Evolutionary conservation across 805 yeast genomes (phyloP).

Genomic region (Saccharomyces mikatae): DNA sequence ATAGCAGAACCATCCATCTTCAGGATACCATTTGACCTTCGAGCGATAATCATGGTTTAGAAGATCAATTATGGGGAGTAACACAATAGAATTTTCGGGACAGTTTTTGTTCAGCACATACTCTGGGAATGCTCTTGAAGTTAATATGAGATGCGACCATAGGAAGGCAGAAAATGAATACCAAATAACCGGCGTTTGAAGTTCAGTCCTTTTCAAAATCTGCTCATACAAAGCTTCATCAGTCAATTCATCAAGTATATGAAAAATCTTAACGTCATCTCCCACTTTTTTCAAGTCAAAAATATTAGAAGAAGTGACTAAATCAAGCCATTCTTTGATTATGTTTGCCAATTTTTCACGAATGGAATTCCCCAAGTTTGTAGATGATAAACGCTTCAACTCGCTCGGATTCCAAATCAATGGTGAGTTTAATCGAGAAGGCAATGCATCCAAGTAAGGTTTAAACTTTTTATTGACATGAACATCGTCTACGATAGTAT

Average conservation of each 20-base stretch:
- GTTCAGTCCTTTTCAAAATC: slow-evolving; percentile 12
- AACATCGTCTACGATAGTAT: slow-evolving; percentile 5
- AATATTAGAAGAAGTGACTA: background rate
- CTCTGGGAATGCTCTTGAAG: slow-evolving; percentile 78
- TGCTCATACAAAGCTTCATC: slow-evolving; percentile 14
- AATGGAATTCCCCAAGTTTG: slow-evolving; percentile 55
- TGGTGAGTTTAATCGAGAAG: slow-evolving; percentile 45
- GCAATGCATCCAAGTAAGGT: slow-evolving; percentile 47
- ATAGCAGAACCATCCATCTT: slow-evolving; percentile 43
- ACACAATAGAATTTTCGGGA: slow-evolving; percentile 44
- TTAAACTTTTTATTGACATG: slow-evolving; percentile 19
- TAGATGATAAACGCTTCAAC: slow-evolving; percentile 45
- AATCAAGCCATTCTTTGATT: slow-evolving; percentile 53
- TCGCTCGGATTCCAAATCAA: slow-evolving; percentile 54
- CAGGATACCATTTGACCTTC: slow-evolving; percentile 57
- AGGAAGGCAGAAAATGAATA: slow-evolving; percentile 57
- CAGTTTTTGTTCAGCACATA: slow-evolving; percentile 32
- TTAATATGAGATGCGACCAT: slow-evolving; percentile 67
- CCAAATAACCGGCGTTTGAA: slow-evolving; percentile 37
- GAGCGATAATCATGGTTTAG: slow-evolving; percentile 62
- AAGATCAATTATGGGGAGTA: slow-evolving; percentile 71
- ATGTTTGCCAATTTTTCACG: slow-evolving; percentile 39
- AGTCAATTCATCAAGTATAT: slow-evolving; percentile 8
- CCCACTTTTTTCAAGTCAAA: slow-evolving; percentile 2
- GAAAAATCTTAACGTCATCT: slow-evolving; percentile 14